These are phyloP conservation scores for Kodamaea kaohsiungensis DNA, from an alignment of 805 yeast species.

Conservation along the genomic window DNA sequence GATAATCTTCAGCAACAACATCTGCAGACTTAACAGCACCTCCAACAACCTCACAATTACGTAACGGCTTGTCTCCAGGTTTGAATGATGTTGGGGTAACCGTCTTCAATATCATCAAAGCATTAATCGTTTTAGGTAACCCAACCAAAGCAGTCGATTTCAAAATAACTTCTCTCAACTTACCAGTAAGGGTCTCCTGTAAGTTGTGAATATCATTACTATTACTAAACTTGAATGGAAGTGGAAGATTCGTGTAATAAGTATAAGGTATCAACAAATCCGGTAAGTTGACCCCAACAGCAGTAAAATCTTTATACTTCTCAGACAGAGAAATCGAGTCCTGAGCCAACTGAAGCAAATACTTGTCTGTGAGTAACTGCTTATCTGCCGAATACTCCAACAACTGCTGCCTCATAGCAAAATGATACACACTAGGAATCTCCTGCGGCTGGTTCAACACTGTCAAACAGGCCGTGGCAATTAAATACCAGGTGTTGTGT, in stretches of 20 bases:
- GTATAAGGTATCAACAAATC: slow-evolving; percentile 42
- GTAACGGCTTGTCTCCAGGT: slow-evolving; percentile 25
- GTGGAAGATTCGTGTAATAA: slow-evolving; percentile 39
- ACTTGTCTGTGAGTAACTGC: slow-evolving; percentile 33
- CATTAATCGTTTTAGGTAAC: slow-evolving; percentile 80
- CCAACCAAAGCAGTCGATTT: slow-evolving; percentile 82
- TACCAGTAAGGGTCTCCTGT: slow-evolving; percentile 44
- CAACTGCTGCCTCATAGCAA: slow-evolving; percentile 53
- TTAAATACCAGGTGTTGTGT: slow-evolving; percentile 64
- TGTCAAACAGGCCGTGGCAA: slow-evolving; percentile 80
- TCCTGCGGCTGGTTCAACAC: slow-evolving; percentile 84
- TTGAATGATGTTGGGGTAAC: slow-evolving; percentile 57
- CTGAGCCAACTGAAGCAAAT: slow-evolving; percentile 36
- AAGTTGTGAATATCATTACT: slow-evolving; percentile 37
- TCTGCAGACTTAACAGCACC: slow-evolving; percentile 39
- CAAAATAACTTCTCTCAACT: slow-evolving; percentile 73
- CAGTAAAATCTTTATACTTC: slow-evolving; percentile 37
- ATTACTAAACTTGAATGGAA: slow-evolving; percentile 33
- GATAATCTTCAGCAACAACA: slow-evolving; percentile 39
- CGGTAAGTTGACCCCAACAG: slow-evolving; percentile 45
- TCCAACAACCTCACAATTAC: slow-evolving; percentile 31
- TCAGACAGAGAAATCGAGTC: slow-evolving; percentile 41
- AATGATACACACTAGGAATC: slow-evolving; percentile 71
- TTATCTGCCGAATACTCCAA: slow-evolving; percentile 30
- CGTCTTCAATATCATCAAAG: slow-evolving; percentile 62